Conservation (phyloP, 108 stramenopile species). For the Pseudonitzschia delicatissima region DNA sequence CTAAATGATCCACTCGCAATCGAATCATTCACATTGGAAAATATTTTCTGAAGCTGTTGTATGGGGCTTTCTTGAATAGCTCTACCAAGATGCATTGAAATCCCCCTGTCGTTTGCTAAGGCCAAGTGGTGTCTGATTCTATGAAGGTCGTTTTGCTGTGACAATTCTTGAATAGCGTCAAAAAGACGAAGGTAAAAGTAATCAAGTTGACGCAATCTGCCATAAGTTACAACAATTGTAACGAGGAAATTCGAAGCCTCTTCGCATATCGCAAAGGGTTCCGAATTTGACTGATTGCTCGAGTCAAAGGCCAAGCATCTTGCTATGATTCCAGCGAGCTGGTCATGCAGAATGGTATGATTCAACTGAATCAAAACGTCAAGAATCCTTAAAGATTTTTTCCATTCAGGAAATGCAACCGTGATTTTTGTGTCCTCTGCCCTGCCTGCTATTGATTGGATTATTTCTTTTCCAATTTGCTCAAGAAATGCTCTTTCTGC, state of each 20-base stretch:
- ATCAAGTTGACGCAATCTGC: constrained; percentile 51
- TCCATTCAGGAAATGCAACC: neutral
- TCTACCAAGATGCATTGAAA: constrained; percentile 4
- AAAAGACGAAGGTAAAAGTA: constrained; percentile 26
- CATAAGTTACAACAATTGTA: constrained; percentile 44
- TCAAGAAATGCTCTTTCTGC: constrained; percentile 46
- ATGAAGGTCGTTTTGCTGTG: neutral
- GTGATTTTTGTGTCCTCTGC: neutral
- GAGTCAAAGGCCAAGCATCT: neutral
- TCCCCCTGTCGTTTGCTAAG: neutral
- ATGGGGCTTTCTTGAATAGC: constrained; percentile 36
- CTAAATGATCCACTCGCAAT: neutral
- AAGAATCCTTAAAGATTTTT: constrained; percentile 12
- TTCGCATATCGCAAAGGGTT: neutral
- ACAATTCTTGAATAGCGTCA: neutral
- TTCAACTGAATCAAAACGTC: constrained; percentile 15
- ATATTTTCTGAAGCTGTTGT: constrained; percentile 35
- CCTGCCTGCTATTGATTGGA: neutral
- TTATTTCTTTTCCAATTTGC: constrained; percentile 19
- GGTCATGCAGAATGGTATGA: constrained; percentile 31
- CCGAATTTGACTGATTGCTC: neutral
- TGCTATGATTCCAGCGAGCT: constrained; percentile 5
- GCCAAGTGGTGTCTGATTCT: neutral
- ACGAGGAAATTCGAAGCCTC: constrained; percentile 28
- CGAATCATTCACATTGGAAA: constrained; percentile 47